phyloP scores from a whole-genome alignment of 164 flowering plant genomes.

The Liquidambar formosana region DNA sequence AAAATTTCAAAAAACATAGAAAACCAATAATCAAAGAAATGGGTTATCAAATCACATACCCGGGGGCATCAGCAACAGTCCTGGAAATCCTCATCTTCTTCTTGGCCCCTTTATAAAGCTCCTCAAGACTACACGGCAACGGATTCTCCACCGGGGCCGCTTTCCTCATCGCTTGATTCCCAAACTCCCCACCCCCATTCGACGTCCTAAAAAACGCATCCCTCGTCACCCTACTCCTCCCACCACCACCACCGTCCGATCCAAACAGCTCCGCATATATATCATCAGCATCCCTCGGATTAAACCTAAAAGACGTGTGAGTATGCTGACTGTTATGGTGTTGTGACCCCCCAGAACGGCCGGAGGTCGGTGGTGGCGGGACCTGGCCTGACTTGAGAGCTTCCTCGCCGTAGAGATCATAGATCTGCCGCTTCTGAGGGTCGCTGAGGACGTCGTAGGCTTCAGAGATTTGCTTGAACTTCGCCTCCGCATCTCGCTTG shows the following conservation, averaged over 20 bases:
- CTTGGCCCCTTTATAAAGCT: slow-evolving; percentile 57
- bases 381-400: slow-evolving; percentile 64
- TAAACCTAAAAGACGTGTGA: slow-evolving; percentile 43
- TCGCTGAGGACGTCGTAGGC: slow-evolving; percentile 79
- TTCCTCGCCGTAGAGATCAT: slow-evolving; percentile 80
- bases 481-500: slow-evolving; percentile 65
- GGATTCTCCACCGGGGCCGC: slow-evolving; percentile 46
- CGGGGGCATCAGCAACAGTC: slow-evolving; percentile 42
- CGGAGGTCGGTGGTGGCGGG: slow-evolving; percentile 37
- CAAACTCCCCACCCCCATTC: slow-evolving; percentile 16
- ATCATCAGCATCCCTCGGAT: slow-evolving; percentile 73
- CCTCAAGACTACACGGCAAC: slow-evolving; percentile 62
- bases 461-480: slow-evolving; percentile 80
- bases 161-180: slow-evolving; percentile 28
- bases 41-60: slow-evolving; percentile 45
- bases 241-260: slow-evolving; percentile 28
- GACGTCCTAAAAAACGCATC: slow-evolving; percentile 40
- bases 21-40: not conserved
- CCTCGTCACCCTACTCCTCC: slow-evolving; percentile 21
- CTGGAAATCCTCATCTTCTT: slow-evolving; percentile 74
- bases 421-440: slow-evolving; percentile 86
- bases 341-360: not conserved
- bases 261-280: slow-evolving; percentile 73
- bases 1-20: not conserved
- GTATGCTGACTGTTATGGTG: slow-evolving; percentile 20